Evolutionary conservation across 2,329 filamentous ascomycete genomes (phyloP).

Genomic region (Fusarium guadeloupense): DNA sequence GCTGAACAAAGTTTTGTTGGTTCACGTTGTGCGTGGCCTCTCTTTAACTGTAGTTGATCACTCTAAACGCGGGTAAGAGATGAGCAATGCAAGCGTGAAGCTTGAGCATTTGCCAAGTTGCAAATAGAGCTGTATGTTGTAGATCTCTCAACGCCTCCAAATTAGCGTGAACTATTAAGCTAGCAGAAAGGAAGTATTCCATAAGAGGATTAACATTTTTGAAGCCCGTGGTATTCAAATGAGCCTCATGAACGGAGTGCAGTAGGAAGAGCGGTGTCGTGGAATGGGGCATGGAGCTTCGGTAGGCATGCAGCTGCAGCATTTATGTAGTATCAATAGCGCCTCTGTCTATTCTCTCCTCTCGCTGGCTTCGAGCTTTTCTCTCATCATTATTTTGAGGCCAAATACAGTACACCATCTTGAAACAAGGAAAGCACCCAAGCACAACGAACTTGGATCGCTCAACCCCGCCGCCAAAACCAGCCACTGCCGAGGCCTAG

Average conservation of each 20-base stretch:
- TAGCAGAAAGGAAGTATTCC: not conserved
- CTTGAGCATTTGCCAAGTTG: not conserved
- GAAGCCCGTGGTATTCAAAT: not conserved
- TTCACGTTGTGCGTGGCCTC: too few relatives aligned
- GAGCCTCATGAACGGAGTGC: too few relatives aligned
- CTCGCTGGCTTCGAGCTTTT: not conserved
- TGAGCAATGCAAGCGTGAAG: not conserved
- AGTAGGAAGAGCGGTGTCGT: conserved; percentile 25
- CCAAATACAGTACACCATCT: not conserved
- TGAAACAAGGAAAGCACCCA: conserved; percentile 13
- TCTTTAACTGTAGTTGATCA: too few relatives aligned
- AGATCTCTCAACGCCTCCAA: not conserved
- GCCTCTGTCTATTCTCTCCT: not conserved
- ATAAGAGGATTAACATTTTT: not conserved
- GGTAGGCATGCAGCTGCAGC: not conserved
- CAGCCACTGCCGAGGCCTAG: conserved; percentile 15
- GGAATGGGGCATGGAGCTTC: conserved; percentile 11
- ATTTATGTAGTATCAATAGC: not conserved
- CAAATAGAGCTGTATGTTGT: not conserved
- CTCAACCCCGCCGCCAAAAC: not conserved
- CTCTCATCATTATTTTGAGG: not conserved
- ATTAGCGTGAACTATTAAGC: not conserved
- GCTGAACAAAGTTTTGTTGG: too few relatives aligned
- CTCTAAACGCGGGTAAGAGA: conserved; percentile 1
- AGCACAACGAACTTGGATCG: not conserved